Conservation (phyloP, 2,329 filamentous ascomycete genomes). For the Emmonsiellopsis sp. region DNA sequence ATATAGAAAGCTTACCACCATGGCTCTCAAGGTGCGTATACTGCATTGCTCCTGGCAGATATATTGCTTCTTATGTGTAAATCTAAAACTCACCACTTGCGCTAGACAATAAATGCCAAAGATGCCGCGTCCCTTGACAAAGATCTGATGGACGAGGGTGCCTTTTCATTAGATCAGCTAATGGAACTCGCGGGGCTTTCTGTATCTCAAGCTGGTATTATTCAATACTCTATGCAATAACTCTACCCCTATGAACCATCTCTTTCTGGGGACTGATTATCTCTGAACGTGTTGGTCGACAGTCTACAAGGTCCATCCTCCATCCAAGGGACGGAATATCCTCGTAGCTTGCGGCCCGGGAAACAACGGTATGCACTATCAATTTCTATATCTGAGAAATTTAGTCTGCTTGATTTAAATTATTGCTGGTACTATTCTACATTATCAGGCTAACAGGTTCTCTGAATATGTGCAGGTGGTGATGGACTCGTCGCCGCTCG, state of each 20-base stretch:
- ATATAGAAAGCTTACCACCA: not conserved
- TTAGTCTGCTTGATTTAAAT: not conserved
- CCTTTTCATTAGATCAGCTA: conserved; percentile 89
- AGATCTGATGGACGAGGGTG: conserved; percentile 79
- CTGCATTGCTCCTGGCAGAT: not conserved
- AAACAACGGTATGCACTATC: conserved; percentile 43
- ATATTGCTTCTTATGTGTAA: not conserved
- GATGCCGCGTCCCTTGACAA: conserved; percentile 82
- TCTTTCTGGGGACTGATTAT: conserved; percentile 1
- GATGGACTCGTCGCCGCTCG: conserved; percentile 91
- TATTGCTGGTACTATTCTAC: not conserved
- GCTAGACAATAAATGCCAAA: conserved; percentile 73
- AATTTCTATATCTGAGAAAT: not conserved
- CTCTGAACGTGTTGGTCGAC: not conserved
- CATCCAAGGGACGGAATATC: conserved; percentile 58
- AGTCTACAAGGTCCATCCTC: conserved; percentile 81
- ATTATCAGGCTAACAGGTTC: not conserved
- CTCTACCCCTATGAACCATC: not conserved
- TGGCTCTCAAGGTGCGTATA: conserved; percentile 5
- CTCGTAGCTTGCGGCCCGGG: conserved; percentile 86
- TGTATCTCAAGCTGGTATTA: conserved; percentile 74
- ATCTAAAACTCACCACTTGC: not conserved
- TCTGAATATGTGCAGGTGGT: conserved; percentile 50
- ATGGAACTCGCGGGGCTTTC: conserved; percentile 95
- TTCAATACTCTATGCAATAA: not conserved